A percentile compares a stretch with the other conserved stretches of the same genome.
phyloP scores from a whole-genome alignment of 441 rosid genomes.

The Populus hybrid region DNA sequence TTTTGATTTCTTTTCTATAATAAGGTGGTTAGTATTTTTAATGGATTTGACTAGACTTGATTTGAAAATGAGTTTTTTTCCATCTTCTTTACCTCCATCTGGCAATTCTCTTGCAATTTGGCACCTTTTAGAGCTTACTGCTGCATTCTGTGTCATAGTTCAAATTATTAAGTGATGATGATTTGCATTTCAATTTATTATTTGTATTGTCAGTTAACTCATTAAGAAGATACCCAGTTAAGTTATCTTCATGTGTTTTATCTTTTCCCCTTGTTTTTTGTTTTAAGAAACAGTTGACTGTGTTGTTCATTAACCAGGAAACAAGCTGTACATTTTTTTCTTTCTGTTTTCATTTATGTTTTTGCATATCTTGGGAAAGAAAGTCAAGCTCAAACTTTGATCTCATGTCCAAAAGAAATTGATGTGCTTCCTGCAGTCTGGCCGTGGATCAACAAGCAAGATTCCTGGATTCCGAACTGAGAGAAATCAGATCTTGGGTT shows the following conservation, averaged over 20 bases:
- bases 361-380: not conserved
- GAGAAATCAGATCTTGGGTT: slow-evolving; percentile 28
- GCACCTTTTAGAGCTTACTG: not conserved
- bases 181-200: not conserved
- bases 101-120: not conserved
- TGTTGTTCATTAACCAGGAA: not conserved
- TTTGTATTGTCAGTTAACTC: not conserved
- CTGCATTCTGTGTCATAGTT: not conserved
- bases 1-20: not conserved
- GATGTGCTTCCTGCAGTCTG: slow-evolving; percentile 40
- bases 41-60: not conserved
- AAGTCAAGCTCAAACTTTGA: slow-evolving; percentile 2
- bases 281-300: not conserved
- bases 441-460: slow-evolving; percentile 31
- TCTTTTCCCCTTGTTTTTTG: not conserved
- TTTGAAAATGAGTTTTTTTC: not conserved
- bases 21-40: not conserved
- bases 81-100: no score
- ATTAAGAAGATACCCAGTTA: not conserved
- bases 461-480: slow-evolving; percentile 29
- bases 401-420: slow-evolving; percentile 6
- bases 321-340: not conserved
- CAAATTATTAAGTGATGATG: not conserved
- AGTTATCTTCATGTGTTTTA: not conserved
- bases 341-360: not conserved